Base-by-base conservation (phyloP, 1,284 basidiomycete species). In the Ustilago loliicola region DNA sequence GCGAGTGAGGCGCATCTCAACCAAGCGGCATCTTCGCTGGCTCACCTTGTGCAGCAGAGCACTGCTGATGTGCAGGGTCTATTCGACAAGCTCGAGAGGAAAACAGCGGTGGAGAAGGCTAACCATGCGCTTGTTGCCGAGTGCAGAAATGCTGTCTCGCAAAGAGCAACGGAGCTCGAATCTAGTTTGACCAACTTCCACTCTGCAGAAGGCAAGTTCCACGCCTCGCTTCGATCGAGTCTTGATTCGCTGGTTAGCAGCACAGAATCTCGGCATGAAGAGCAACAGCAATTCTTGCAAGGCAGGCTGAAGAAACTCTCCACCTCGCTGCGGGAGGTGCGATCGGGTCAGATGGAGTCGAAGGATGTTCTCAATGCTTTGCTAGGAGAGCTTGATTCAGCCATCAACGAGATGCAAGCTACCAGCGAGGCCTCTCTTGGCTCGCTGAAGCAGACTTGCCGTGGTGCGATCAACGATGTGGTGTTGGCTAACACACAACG, bases 51-150 rank as follows among this genome's bases (percentile, higher is more conserved):
- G 0, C 87, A 89, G 23, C 90, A 94, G 75, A 92, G 91, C 77
- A 88, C 93, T 23, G 88, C 88, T 13, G 94, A 97, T 83, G 89
- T 96, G 21, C 89, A 88, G 6, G 90, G 91, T 0, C 87, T 97
- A 13, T 94, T 94, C 77, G 91, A 91, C 61, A 97, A 97, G 88
- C 38, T 80, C 94, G 94, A 93, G 52, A 92, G 94, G 68, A 94
- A 94, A 83, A 88, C 90, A n/a, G 86, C 88, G 25, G 89, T 91
- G 3, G 89, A 95, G 51, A 88, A 88, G 47, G 88, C 90, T 5
- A 96, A 95, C 81, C 88, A 91, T 1, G 90, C 90, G 69, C 89
- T 90, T 1, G 92, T 94, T 9, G 88, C 89, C 0, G 88, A 88
- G 29, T 91, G 93, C 72, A 90, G 91, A 56, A 90, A 89, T 70